Percentiles rank a stretch among this genome's conserved stretches.
phyloP scores from a whole-genome alignment of 2,329 filamentous ascomycete species.

The Botrytis fragariae region DNA sequence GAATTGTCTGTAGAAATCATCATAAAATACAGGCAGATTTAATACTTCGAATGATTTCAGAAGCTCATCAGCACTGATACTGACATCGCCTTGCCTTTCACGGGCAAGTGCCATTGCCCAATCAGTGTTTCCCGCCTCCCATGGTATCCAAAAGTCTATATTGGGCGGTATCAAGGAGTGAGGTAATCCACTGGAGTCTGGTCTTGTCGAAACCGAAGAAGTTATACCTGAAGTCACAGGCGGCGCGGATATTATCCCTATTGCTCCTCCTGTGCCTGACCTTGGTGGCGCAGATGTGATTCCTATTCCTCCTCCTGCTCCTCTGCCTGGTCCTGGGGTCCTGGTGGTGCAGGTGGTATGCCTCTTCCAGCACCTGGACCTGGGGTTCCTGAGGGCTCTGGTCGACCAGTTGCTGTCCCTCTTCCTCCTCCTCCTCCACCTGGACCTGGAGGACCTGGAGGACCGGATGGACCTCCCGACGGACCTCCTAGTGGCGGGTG shows the following conservation, averaged over 20 bases:
- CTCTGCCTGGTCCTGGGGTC: neutral
- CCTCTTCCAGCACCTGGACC: neutral
- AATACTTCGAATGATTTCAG: neutral
- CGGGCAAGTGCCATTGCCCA: neutral
- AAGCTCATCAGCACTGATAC: neutral
- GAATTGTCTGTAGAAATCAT: neutral
- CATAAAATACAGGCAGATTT: rapidly evolving
- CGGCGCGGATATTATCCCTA: no score
- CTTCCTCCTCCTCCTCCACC: neutral
- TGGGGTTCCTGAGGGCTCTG: neutral
- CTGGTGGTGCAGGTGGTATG: no score
- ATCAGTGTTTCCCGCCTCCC: no score
- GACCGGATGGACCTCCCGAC: neutral
- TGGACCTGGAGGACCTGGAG: neutral
- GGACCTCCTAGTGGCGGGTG: neutral
- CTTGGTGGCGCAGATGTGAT: neutral
- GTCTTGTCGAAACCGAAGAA: neutral
- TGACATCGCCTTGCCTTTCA: neutral
- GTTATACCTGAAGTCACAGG: neutral
- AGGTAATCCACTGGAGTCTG: neutral
- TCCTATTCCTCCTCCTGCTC: neutral
- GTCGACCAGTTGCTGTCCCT: neutral
- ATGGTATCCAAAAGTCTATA: neutral
- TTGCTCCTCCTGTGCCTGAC: no score
- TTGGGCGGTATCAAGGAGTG: neutral